Percentiles rank a stretch among this genome's conserved stretches.
Conservation (phyloP, 345 rosid genomes). For the Bruguiera parviflora region DNA sequence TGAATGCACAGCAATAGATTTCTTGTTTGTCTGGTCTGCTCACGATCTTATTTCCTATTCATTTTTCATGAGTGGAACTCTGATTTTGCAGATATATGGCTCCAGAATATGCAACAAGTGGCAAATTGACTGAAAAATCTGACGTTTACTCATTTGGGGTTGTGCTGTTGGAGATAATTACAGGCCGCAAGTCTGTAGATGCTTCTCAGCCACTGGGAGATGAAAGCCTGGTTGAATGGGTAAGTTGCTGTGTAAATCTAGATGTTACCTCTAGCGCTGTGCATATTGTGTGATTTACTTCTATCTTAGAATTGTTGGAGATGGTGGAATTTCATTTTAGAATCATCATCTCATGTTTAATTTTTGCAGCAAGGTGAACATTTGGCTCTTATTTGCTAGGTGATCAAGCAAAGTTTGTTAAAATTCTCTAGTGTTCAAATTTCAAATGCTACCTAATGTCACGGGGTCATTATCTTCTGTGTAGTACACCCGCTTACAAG, state of each 20-base stretch:
- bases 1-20: not conserved
- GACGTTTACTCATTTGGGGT: conserved; percentile 97
- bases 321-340: too few species aligned
- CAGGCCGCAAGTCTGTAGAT: conserved; percentile 96
- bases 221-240: conserved; percentile 99
- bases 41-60: too few species aligned
- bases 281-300: not conserved
- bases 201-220: conserved; percentile 89
- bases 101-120: conserved; percentile 95
- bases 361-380: too few species aligned
- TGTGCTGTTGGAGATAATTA: conserved; percentile 88
- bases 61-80: conserved; percentile 21
- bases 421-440: too few species aligned
- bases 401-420: too few species aligned
- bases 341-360: too few species aligned
- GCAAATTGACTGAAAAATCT: conserved; percentile 91
- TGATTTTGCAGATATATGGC: conserved; percentile 79
- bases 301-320: not conserved
- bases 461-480: too few species aligned
- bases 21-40: not conserved
- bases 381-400: too few species aligned
- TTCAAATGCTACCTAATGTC: too few species aligned
- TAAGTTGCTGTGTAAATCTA: conserved; percentile 23
- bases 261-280: not conserved
- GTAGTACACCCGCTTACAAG: too few species aligned